Base-by-base conservation (phyloP, 2,329 filamentous ascomycete species). In the Fusarium veterinarium region DNA sequence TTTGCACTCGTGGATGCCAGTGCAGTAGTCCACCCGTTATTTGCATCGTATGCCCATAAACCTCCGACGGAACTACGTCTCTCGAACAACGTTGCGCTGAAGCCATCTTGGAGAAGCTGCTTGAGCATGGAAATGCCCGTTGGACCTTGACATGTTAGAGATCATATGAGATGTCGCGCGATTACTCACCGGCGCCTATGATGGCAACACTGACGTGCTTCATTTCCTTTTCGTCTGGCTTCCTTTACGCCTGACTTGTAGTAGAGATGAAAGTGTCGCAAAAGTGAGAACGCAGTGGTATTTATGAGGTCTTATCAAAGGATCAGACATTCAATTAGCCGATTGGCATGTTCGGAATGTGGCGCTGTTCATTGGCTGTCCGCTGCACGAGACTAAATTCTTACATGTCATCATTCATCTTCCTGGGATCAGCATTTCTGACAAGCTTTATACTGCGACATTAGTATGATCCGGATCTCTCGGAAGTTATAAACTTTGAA, bases 71-170 rank as follows among this genome's bases (percentile, higher is more conserved):
- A 53, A 14, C 37, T 51, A 0, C 69, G 33, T 30, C 69, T 40
- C 6, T 71, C 69, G 1, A 71, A 71, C 0, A 71, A 16, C 0
- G 64, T 69, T 3, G 44, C 68, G 11, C 31, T 41, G 17, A 71
- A 71, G 0, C 69, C 69, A 35, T 71, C 58, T 9, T 71, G 57
- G 0, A 72, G 58, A 2, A 71, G 30, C 20, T 71, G 69, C 5
- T 71, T 72, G 6, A 71, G 58, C 68, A 71, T 72, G 0, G 69
- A 64, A n/a, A 71, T 68, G 5, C 69, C 69, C 20, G 57, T 64
- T 3, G 69, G 69, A 1, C 69, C 68, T 71, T 10, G 11, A 1
- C 2, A 12, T 0, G 11, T 37, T 33, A 23, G 5, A 8, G 17
- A 11, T 14, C 3, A 42, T 0, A 28, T 3, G 1, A 11, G 0